These are phyloP conservation scores for Podospora pseudocomata DNA, from an alignment of 495 filamentous ascomycete genomes.

Conservation along the genomic window DNA sequence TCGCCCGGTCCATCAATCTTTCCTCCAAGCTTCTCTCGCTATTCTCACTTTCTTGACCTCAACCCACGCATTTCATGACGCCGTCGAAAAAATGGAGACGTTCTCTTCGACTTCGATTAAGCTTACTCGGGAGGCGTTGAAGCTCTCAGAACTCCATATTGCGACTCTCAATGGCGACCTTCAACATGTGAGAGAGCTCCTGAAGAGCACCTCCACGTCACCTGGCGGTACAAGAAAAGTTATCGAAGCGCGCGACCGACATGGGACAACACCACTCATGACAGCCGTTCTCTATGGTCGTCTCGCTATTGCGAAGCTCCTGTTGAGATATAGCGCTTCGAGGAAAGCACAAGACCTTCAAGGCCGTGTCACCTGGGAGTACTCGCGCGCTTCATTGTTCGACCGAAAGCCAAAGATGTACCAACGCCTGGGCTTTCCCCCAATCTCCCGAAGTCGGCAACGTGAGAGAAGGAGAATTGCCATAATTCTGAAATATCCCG, in stretches of 20 bases:
- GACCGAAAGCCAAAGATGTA: slow-evolving; percentile 1
- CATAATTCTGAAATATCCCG: slow-evolving; percentile 7
- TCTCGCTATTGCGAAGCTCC: neutral
- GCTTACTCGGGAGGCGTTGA: neutral
- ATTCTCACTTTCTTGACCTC: neutral
- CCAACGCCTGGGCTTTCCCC: neutral
- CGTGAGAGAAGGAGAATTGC: neutral
- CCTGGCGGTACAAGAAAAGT: neutral
- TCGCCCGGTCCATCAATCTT: neutral
- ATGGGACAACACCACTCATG: slow-evolving; percentile 15
- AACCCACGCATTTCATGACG: too few species aligned
- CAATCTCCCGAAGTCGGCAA: neutral
- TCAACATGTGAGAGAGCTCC: neutral
- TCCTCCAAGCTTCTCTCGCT: neutral
- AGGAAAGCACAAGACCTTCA: neutral
- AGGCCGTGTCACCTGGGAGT: neutral
- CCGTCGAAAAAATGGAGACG: neutral
- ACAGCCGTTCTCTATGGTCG: slow-evolving; percentile 11
- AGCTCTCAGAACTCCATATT: slow-evolving; percentile 3
- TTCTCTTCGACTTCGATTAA: neutral
- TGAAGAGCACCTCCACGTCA: neutral
- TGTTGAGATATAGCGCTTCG: slow-evolving; percentile 4
- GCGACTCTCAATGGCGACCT: slow-evolving; percentile 1
- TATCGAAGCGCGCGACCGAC: neutral
- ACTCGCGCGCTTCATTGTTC: neutral